Evolutionary conservation across 2,329 filamentous ascomycete species (phyloP), one percentile per base, ranked within the genome.

Genomic region (Fusarium sp.): DNA sequence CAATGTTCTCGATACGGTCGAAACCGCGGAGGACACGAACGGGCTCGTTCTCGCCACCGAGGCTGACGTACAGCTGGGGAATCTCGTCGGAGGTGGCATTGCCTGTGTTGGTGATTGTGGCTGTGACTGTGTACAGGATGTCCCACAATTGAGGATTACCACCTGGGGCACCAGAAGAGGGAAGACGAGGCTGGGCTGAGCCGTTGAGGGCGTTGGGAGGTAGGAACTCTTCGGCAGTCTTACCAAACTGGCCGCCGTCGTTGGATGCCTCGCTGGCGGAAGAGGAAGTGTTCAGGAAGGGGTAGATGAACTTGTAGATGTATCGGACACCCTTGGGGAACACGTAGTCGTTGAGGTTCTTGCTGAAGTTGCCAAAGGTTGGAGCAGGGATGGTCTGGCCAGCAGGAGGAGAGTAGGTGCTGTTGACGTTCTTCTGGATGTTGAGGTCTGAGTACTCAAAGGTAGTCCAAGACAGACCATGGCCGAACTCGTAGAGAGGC

Each of bases 401-500:
- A 1, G 82, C 85, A 0, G 90, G 90, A 1, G 93, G 88, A 13
- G 75, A 77, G 83, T 93, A 94, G 1, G 84, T 78, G 25, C 80
- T 80, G 3, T 85, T 86, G n/a, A 84, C 76, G 53, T 83, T 81
- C 75, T 88, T 87, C 72, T 84, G 76, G 38, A 94, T 83, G 35
- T 86, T 81, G 38, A 96, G 83, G 79, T 93, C 85, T n/a, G 91
- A 90, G 84, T 94, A 94, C 60, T 88, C 81, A 79, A 97, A 96
- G 5, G 88, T 94, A 2, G 93, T 94, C 86, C 96, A 97, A 7
- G 90, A 93, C 18, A 97, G 85, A 63, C 94, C 94, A 77, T 88
- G 93, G 12, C 94, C 94, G 75, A 96, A 97, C 79, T 95, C 93
- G 82, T 91, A 96, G 71, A 93, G 89, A 3, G 94, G 93, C 3